Evolutionary conservation across 2,329 filamentous ascomycete genomes (phyloP), one percentile per base, ranked within the genome.

Genomic region (Fusarium albosuccineum): DNA sequence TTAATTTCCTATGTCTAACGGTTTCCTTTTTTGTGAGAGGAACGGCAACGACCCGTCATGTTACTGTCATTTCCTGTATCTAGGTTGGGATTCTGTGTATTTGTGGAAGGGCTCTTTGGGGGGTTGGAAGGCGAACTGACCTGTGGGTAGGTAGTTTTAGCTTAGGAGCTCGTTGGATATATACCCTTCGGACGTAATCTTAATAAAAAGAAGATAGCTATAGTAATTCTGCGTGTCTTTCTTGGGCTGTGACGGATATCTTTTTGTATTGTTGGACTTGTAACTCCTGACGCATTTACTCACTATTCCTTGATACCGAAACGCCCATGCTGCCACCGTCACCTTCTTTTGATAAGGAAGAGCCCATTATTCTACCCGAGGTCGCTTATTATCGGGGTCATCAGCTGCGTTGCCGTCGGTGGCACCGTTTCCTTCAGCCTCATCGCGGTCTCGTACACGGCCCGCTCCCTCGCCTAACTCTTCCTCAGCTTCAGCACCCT

Each of bases 391-490:
- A 52, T 86, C 83, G 3, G 76, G 57, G 33, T 80, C 79, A 9
- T 78, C 78, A 13, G 73, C 79, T 3, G 59, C 14, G 39, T 75
- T 79, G 58, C 81, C 74, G 4, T 82, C 83, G 56, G 85, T 81
- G 30, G 77, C 74, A 6, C 73, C 83, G 46, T 81, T 83, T 22
- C 75, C 82, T 26, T 86, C 87, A 11, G 82, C 77, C 67, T 89
- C 89, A 49, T 86, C 86, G 13, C 81, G 80, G 3, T 71, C 81
- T 57, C 87, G 83, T 42, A 86, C 84, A 60, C 86, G 84, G 27
- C 89, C 89, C 2, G 87, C 89, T 9, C 90, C 89, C 57, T 89
- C 89, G 44, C 90, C 90, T 17, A 91, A 80, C 57, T 83, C 86
- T 27, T 79, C 79, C 61, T 75, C 83, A 40, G 71, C 82, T 9